Percentiles rank a stretch among this genome's conserved stretches.
Evolutionary conservation across 768 basidiomycete genomes (phyloP).

Genomic region (Russula brevipes): DNA sequence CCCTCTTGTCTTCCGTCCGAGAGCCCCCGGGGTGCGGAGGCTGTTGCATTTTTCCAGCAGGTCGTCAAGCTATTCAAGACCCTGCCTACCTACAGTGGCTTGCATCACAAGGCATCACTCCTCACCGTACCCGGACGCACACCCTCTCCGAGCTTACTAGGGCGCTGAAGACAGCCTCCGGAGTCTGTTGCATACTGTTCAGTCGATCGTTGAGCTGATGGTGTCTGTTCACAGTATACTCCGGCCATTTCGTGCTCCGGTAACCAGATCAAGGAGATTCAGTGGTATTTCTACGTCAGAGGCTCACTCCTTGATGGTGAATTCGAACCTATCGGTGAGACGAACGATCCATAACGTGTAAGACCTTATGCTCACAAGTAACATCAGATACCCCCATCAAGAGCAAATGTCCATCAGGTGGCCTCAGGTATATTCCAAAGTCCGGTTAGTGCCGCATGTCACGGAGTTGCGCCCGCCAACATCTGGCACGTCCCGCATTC

Average conservation of each 20-base stretch:
- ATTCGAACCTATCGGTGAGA: constrained; percentile 55
- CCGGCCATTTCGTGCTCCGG: constrained; percentile 45
- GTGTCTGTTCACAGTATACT: constrained; percentile 30
- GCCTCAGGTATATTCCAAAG: constrained; percentile 60
- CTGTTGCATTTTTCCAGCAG: constrained; percentile 60
- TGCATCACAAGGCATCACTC: constrained; percentile 64
- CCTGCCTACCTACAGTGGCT: constrained; percentile 75
- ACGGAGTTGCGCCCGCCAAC: neutral
- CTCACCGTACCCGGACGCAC: constrained; percentile 53
- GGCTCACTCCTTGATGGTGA: constrained; percentile 64
- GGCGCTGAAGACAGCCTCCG: constrained; percentile 52
- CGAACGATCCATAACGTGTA: neutral
- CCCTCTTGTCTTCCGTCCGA: constrained; percentile 54
- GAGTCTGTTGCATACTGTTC: constrained; percentile 35
- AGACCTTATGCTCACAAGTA: neutral
- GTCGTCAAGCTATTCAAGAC: constrained; percentile 58
- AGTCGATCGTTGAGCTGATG: constrained; percentile 4
- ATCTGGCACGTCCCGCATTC: neutral
- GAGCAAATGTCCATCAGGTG: constrained; percentile 50
- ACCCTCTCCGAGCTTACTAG: constrained; percentile 48
- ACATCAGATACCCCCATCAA: constrained; percentile 45
- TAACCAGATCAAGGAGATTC: constrained; percentile 40
- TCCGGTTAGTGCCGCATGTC: constrained; percentile 29
- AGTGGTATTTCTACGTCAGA: constrained; percentile 59
- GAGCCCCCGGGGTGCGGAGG: constrained; percentile 61